phyloP scores from a whole-genome alignment of 345 rosid genomes.

The Conringia planisiliqua region DNA sequence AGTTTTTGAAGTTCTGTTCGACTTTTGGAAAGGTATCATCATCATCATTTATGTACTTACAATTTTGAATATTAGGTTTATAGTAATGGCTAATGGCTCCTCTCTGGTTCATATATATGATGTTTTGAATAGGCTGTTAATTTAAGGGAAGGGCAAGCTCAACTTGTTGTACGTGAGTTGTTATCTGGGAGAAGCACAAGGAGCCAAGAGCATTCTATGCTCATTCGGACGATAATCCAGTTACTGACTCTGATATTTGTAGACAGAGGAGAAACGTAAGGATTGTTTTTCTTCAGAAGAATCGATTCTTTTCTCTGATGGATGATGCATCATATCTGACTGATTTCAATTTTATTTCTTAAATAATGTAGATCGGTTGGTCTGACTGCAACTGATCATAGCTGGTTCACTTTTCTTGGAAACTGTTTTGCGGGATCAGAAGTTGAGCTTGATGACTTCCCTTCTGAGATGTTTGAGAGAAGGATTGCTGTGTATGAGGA shows the following conservation, averaged over 20 bases:
- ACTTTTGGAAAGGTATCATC: constrained; percentile 70
- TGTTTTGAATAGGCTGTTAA: constrained; percentile 53
- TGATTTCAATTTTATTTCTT: background rate
- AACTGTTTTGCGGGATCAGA: no score
- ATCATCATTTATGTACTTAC: background rate
- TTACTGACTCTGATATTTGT: constrained; percentile 50
- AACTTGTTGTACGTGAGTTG: constrained; percentile 60
- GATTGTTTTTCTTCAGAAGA: background rate
- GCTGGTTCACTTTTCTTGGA: no score
- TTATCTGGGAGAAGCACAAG: constrained; percentile 47
- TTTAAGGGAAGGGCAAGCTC: constrained; percentile 71
- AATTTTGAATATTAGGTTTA: background rate
- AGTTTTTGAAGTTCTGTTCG: constrained; percentile 76
- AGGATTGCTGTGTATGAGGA: no score
- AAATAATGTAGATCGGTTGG: no score
- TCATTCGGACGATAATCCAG: constrained; percentile 54
- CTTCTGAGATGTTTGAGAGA: no score
- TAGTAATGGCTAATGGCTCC: background rate
- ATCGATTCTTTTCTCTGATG: background rate
- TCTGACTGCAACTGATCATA: no score
- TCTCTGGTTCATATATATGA: no score
- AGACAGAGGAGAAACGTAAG: constrained; percentile 59
- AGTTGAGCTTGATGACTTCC: no score
- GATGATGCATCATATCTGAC: background rate
- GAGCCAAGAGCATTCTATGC: constrained; percentile 44